Evolutionary conservation across 805 yeast genomes (phyloP).

Genomic region (Kluyveromyces siamensis): DNA sequence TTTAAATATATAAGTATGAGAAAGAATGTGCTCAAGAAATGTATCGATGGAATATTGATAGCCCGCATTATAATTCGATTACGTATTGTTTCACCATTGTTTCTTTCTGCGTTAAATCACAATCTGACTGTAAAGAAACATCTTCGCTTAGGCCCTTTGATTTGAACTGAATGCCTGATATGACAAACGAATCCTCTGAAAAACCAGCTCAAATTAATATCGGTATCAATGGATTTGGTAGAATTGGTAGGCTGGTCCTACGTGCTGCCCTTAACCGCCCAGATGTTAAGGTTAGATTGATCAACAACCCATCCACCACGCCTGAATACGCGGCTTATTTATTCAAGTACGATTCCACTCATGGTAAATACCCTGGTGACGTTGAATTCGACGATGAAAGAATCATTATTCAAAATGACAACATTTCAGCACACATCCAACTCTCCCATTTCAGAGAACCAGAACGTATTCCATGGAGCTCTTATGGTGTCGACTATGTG

Average conservation of each 20-base stretch:
- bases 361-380: constrained; percentile 74
- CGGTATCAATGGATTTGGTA: constrained; percentile 93
- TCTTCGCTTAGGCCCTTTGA: background rate
- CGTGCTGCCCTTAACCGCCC: constrained; percentile 69
- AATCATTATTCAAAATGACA: constrained; percentile 32
- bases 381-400: constrained; percentile 49
- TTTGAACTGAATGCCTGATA: constrained; percentile 1
- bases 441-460: constrained; percentile 59
- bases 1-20: background rate
- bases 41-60: no score
- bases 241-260: constrained; percentile 84
- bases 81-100: no score
- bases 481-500: constrained; percentile 71
- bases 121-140: background rate
- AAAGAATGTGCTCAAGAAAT: background rate
- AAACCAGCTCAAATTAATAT: constrained; percentile 39
- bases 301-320: constrained; percentile 87
- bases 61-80: no score
- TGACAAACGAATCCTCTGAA: constrained; percentile 1
- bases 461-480: constrained; percentile 80
- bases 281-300: constrained; percentile 75
- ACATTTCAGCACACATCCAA: constrained; percentile 36
- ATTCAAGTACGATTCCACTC: constrained; percentile 94
- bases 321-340: constrained; percentile 89
- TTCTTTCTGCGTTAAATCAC: no score